Evolutionary conservation across 78 protist genomes (phyloP).

Genomic region (Dictyostelium citrinum): DNA sequence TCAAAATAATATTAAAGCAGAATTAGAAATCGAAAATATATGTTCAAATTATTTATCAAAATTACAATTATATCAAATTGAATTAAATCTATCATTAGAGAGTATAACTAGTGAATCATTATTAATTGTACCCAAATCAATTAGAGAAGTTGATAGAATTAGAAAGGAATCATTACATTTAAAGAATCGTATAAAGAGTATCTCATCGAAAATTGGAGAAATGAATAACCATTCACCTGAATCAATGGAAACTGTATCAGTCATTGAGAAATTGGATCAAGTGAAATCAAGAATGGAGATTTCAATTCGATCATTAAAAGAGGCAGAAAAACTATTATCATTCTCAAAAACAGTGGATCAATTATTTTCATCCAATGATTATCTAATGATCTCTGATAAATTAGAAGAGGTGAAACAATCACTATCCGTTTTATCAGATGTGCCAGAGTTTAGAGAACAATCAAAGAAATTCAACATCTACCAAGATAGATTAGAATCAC

Average conservation of each 20-base stretch:
- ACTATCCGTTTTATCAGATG: conserved; percentile 6
- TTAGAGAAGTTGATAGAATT: conserved; percentile 58
- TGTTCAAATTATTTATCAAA: conserved; percentile 31
- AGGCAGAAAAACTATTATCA: conserved; percentile 45
- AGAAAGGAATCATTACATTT: conserved; percentile 29
- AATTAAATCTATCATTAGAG: conserved; percentile 50
- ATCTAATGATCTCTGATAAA: conserved; percentile 20
- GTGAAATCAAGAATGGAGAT: conserved; percentile 32
- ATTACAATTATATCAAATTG: conserved; percentile 47
- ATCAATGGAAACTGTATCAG: not conserved
- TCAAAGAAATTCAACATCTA: conserved; percentile 8
- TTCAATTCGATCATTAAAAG: conserved; percentile 25
- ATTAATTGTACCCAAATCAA: conserved; percentile 54
- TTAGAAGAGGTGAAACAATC: conserved; percentile 34
- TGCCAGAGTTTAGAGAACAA: conserved; percentile 71
- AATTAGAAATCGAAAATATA: not conserved
- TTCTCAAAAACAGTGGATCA: conserved; percentile 23
- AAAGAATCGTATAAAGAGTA: not conserved
- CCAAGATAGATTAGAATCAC: conserved; percentile 30
- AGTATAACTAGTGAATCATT: conserved; percentile 28
- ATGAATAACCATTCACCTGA: not conserved
- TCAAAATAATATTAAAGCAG: conserved; percentile 25
- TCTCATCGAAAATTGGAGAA: not conserved
- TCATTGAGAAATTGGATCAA: conserved; percentile 3
- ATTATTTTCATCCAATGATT: conserved; percentile 30